phyloP scores from a whole-genome alignment of 805 yeast species.

The Zygosaccharomyces gambellarensis region DNA sequence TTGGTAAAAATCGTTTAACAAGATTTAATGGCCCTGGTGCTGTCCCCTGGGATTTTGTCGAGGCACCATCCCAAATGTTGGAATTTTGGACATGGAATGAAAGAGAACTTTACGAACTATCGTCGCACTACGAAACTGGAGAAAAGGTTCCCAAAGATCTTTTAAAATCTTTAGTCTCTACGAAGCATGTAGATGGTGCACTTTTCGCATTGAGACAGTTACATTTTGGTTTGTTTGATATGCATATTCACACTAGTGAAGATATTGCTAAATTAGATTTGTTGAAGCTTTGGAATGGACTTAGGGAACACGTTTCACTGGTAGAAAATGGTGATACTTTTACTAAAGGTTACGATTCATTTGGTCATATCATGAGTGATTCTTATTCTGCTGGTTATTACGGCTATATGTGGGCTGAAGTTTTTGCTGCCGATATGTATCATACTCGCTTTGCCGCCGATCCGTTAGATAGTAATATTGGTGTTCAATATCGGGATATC shows the following conservation, averaged over 20 bases:
- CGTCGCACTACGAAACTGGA: constrained; percentile 62
- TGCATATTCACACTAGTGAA: constrained; percentile 56
- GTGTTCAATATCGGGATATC: constrained; percentile 63
- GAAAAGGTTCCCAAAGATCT: constrained; percentile 53
- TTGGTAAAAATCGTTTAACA: constrained; percentile 60
- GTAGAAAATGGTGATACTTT: constrained; percentile 49
- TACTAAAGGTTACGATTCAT: constrained; percentile 68
- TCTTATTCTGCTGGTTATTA: constrained; percentile 86
- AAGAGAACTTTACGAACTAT: constrained; percentile 51
- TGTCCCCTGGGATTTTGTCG: constrained; percentile 83
- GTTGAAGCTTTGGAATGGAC: constrained; percentile 55
- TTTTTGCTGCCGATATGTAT: constrained; percentile 79
- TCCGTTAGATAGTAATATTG: constrained; percentile 60
- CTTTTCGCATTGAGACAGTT: constrained; percentile 67
- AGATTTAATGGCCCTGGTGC: constrained; percentile 69
- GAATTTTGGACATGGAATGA: constrained; percentile 86
- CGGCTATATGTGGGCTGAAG: constrained; percentile 82
- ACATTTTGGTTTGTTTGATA: constrained; percentile 74
- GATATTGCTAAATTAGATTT: constrained; percentile 46
- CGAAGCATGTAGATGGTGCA: constrained; percentile 76
- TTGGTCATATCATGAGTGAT: constrained; percentile 74
- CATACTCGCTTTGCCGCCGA: constrained; percentile 61
- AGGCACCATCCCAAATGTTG: constrained; percentile 85
- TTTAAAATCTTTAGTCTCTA: constrained; percentile 51
- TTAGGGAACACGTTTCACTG: constrained; percentile 58